phyloP scores from a whole-genome alignment of 257 asterid species.

The Ehretia macrophylla region DNA sequence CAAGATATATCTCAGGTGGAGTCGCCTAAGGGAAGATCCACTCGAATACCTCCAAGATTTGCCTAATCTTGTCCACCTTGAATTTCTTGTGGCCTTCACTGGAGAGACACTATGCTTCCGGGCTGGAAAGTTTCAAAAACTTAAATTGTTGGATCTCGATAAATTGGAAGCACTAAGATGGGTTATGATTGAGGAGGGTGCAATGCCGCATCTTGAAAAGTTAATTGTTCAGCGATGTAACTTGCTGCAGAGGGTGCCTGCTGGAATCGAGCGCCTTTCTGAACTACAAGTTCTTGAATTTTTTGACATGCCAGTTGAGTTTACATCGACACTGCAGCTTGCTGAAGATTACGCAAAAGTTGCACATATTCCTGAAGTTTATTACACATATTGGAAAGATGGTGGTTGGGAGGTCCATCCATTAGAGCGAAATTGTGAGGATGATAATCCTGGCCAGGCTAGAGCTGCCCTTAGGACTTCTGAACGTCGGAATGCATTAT shows the following conservation, averaged over 20 bases:
- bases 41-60: too few relatives aligned
- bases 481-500: too few relatives aligned
- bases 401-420: slow-evolving; percentile 23
- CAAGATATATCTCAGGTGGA: too few relatives aligned
- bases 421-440: too few relatives aligned
- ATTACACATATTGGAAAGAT: slow-evolving; percentile 19
- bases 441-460: too few relatives aligned
- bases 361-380: slow-evolving; percentile 23
- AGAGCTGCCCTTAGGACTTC: too few relatives aligned
- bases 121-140: slow-evolving; percentile 21
- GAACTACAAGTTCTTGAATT: slow-evolving; percentile 19
- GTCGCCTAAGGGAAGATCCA: too few relatives aligned
- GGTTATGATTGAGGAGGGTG: slow-evolving; percentile 17
- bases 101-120: slow-evolving; percentile 13
- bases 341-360: slow-evolving; percentile 18
- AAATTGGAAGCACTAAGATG: slow-evolving; percentile 2
- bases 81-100: slow-evolving; percentile 21
- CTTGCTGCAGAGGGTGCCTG: slow-evolving; percentile 19
- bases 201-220: slow-evolving; percentile 23
- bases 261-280: slow-evolving; percentile 20
- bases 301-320: slow-evolving; percentile 24
- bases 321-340: slow-evolving; percentile 2
- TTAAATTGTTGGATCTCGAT: slow-evolving; percentile 11
- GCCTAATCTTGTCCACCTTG: slow-evolving; percentile 26
- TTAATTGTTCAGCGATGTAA: slow-evolving; percentile 27